Evolutionary conservation across 2,329 filamentous ascomycete species (phyloP).

Genomic region (Aspergillus brasiliensis): DNA sequence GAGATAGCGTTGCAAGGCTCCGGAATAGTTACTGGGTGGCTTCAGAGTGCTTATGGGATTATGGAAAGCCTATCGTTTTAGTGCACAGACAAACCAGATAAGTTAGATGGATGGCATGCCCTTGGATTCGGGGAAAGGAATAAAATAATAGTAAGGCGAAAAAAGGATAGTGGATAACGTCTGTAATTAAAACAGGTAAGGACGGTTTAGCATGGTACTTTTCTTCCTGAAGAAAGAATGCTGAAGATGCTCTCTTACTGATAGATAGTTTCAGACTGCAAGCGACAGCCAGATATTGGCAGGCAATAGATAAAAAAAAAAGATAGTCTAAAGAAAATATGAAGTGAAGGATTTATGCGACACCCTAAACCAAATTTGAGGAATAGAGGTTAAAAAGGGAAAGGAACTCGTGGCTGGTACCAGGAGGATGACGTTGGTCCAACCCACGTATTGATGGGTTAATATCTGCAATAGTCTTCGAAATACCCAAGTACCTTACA

Average conservation of each 20-base stretch:
- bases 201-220: neutral
- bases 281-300: neutral
- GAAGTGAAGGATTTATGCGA: neutral
- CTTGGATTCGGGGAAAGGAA: neutral
- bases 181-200: neutral
- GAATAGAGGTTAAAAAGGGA: slow-evolving; percentile 2
- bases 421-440: slow-evolving; percentile 15
- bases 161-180: neutral
- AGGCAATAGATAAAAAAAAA: neutral
- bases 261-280: neutral
- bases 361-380: neutral
- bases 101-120: neutral
- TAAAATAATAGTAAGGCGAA: neutral
- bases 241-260: neutral
- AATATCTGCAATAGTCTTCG: neutral
- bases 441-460: slow-evolving; percentile 4
- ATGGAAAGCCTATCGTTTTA: slow-evolving; percentile 18
- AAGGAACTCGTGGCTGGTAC: slow-evolving; percentile 14
- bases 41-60: slow-evolving; percentile 16
- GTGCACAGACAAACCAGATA: slow-evolving; percentile 12
- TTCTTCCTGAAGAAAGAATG: neutral
- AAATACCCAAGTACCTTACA: neutral
- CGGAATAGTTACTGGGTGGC: slow-evolving; percentile 22
- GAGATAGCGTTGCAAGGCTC: slow-evolving; percentile 25
- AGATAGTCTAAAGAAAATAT: neutral